phyloP scores from a whole-genome alignment of 352 stramenopile species.

The Achlya hypogyna region DNA sequence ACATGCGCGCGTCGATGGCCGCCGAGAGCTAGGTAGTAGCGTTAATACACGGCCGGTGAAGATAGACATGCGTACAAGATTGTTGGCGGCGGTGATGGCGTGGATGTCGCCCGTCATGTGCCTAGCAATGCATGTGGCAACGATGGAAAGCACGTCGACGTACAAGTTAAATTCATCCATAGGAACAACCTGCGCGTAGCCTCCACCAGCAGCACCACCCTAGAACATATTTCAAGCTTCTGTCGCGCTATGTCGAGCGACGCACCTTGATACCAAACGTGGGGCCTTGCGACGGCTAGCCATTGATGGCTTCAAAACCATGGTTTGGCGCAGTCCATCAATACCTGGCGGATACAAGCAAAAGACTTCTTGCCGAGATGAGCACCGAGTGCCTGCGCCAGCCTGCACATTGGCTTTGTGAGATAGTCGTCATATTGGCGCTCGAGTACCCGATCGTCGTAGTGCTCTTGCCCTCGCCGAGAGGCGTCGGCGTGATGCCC shows the following conservation, averaged over 20 bases:
- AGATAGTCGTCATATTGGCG: background rate
- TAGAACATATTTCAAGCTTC: background rate
- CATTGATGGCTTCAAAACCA: constrained; percentile 22
- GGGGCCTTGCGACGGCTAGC: constrained; percentile 89
- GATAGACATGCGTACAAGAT: background rate
- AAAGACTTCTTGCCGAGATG: constrained; percentile 62
- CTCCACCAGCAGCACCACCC: constrained; percentile 65
- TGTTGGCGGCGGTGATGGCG: constrained; percentile 54
- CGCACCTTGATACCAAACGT: constrained; percentile 97
- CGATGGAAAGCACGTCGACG: constrained; percentile 24
- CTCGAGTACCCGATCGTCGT: constrained; percentile 89
- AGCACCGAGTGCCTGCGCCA: constrained; percentile 66
- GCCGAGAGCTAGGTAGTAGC: constrained; percentile 22
- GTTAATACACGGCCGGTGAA: background rate
- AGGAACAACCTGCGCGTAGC: constrained; percentile 91
- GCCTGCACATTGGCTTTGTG: background rate
- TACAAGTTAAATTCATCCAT: constrained; percentile 97
- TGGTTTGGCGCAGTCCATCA: constrained; percentile 28
- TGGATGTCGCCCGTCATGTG: constrained; percentile 85
- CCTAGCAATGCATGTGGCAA: constrained; percentile 51
- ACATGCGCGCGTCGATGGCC: constrained; percentile 97
- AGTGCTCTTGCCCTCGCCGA: constrained; percentile 98
- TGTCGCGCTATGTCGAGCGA: background rate
- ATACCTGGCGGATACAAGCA: constrained; percentile 86
- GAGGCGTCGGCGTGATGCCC: constrained; percentile 96